Conservation (phyloP, 352 stramenopile genomes). For the Nothophytophthora sp. region DNA sequence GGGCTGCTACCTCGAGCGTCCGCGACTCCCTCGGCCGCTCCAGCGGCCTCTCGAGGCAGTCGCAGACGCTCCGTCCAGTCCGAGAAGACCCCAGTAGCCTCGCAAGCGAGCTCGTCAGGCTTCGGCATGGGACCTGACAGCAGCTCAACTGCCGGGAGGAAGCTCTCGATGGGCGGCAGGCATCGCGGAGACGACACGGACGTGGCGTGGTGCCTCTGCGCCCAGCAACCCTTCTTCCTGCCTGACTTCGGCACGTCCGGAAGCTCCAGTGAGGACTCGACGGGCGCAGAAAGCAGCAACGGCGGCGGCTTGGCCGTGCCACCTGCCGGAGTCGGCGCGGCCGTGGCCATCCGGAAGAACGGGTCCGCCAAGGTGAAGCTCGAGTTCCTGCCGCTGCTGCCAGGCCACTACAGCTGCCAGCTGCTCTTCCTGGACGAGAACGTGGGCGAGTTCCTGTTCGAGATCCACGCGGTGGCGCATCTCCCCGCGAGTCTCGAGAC, state of each 20-base stretch:
- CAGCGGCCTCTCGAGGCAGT: slow-evolving; percentile 4
- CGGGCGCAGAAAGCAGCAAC: slow-evolving; percentile 5
- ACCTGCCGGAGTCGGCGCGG: slow-evolving; percentile 19
- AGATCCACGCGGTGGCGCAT: slow-evolving; percentile 82
- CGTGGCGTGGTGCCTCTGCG: slow-evolving; percentile 61
- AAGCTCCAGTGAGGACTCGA: slow-evolving; percentile 17
- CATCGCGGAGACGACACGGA: slow-evolving; percentile 38
- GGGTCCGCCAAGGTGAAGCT: slow-evolving; percentile 72
- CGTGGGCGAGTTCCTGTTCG: slow-evolving; percentile 94
- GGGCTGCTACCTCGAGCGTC: slow-evolving; percentile 1
- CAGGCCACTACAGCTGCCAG: slow-evolving; percentile 90
- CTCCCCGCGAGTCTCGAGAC: slow-evolving; percentile 78
- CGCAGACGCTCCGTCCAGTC: slow-evolving; percentile 11
- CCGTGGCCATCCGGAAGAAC: slow-evolving; percentile 48
- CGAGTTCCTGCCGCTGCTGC: slow-evolving; percentile 88
- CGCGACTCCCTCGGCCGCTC: not conserved
- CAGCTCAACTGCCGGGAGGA: slow-evolving; percentile 3
- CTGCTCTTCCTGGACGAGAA: slow-evolving; percentile 92
- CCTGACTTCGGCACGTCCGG: slow-evolving; percentile 52
- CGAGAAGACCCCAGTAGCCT: not conserved
- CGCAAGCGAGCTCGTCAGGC: slow-evolving; percentile 6
- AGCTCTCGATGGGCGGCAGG: slow-evolving; percentile 13
- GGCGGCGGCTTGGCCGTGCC: slow-evolving; percentile 7
- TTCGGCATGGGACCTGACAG: slow-evolving; percentile 8
- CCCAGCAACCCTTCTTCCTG: slow-evolving; percentile 76